Conservation (phyloP, 2,329 filamentous ascomycete genomes). For the Aspergillus sp. region DNA sequence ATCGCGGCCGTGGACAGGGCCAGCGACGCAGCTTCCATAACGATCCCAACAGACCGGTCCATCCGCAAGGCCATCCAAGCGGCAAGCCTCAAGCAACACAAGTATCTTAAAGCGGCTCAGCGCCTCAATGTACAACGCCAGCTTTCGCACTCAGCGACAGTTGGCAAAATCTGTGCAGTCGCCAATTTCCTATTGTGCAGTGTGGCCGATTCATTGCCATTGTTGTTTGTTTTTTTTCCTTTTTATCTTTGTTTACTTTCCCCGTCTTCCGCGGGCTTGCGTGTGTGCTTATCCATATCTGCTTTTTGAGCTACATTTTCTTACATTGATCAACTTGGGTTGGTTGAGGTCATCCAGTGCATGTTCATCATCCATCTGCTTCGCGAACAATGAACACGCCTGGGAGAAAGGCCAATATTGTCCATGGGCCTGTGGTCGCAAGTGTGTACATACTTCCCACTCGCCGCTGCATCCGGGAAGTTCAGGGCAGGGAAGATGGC, state of each 20-base stretch:
- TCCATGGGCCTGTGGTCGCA: constrained; percentile 4
- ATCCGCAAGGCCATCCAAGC: constrained; percentile 18
- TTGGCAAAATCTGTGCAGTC: not conserved
- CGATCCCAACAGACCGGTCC: constrained; percentile 20
- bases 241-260: not conserved
- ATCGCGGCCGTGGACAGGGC: constrained; percentile 36
- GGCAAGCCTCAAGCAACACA: constrained; percentile 22
- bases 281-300: constrained; percentile 17
- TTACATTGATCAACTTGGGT: not conserved
- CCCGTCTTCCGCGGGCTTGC: not conserved
- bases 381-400: constrained; percentile 1
- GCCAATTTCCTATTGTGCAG: not conserved
- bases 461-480: constrained; percentile 6
- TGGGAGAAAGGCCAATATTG: constrained; percentile 1
- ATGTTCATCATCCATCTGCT: constrained; percentile 3
- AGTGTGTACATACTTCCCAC: constrained; percentile 11
- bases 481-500: constrained; percentile 10
- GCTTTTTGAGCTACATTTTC: not conserved
- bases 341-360: constrained; percentile 1
- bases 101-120: constrained; percentile 18
- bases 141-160: not conserved
- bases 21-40: constrained; percentile 30
- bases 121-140: no score
- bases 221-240: constrained; percentile 1
- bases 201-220: not conserved